A percentile compares a stretch with the other conserved stretches of the same genome.
Conservation (phyloP, 768 basidiomycete species). For the Solioccasus polychromus region DNA sequence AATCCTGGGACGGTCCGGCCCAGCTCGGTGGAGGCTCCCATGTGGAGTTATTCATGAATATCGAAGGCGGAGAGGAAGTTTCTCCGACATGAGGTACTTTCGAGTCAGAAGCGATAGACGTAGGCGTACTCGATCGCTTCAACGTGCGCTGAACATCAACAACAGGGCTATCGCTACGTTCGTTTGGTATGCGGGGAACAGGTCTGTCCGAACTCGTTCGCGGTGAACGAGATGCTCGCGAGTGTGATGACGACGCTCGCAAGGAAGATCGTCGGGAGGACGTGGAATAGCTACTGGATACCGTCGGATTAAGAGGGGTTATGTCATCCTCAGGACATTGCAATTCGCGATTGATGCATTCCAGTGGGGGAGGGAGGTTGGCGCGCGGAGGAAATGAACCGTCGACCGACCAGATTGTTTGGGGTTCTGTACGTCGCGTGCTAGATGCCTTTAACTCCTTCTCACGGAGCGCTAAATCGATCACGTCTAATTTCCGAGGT, state of each 20-base stretch:
- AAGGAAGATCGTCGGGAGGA: background rate
- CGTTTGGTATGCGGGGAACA: background rate
- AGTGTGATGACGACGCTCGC: background rate
- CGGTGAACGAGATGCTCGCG: background rate
- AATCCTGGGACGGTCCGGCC: conserved; percentile 15
- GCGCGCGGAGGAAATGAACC: conserved; percentile 23
- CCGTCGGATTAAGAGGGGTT: background rate
- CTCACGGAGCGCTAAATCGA: too few species aligned
- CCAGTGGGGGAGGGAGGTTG: conserved; percentile 16
- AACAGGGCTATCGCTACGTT: background rate
- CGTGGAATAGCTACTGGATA: background rate
- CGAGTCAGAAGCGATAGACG: background rate
- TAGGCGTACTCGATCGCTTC: background rate
- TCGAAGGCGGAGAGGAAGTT: too few species aligned
- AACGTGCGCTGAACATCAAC: background rate
- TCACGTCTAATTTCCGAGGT: too few species aligned
- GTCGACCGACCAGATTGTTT: conserved; percentile 12
- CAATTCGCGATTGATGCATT: conserved; percentile 9
- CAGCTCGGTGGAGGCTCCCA: conserved; percentile 27
- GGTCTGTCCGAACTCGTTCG: background rate
- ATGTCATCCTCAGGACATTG: conserved; percentile 1
- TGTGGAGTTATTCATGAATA: background rate
- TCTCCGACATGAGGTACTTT: too few species aligned
- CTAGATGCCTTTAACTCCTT: too few species aligned
- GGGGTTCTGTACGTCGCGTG: background rate